Evolutionary conservation across 208 protist species (phyloP).

Genomic region (Jaenimonas drosophilae): DNA sequence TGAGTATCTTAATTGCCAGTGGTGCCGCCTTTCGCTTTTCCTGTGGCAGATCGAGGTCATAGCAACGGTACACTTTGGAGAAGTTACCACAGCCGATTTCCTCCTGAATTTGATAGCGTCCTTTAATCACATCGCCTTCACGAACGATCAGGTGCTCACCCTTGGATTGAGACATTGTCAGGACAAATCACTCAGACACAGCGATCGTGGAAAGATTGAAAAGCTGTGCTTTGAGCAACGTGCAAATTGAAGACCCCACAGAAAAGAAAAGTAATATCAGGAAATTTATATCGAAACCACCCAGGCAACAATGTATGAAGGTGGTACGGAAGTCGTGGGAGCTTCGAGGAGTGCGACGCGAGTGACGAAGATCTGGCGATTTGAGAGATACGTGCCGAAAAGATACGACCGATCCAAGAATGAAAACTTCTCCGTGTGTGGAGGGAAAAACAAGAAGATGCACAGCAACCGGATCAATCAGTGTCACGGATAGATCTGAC

Average conservation of each 20-base stretch:
- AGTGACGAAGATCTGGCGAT: too few relatives aligned
- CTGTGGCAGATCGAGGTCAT: constrained; percentile 12
- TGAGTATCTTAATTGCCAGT: constrained; percentile 78
- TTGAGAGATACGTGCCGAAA: too few relatives aligned
- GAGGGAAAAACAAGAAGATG: too few relatives aligned
- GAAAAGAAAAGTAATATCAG: constrained; percentile 3
- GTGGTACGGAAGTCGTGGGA: constrained; percentile 29
- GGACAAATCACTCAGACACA: background rate
- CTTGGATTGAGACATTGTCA: constrained; percentile 22
- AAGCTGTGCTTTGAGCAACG: constrained; percentile 2
- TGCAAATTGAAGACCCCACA: too few relatives aligned
- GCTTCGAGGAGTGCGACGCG: too few relatives aligned
- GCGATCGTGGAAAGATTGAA: constrained; percentile 1
- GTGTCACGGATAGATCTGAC: too few relatives aligned
- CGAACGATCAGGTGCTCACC: constrained; percentile 42
- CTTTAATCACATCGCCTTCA: constrained; percentile 39
- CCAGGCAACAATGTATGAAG: constrained; percentile 18
- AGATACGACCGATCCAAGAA: too few relatives aligned
- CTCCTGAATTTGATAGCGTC: constrained; percentile 47
- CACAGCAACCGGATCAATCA: too few relatives aligned
- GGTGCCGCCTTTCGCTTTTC: constrained; percentile 8
- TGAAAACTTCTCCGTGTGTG: too few relatives aligned
- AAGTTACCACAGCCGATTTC: constrained; percentile 79
- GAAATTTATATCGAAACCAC: background rate
- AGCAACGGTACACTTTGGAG: constrained; percentile 66